A percentile compares a stretch with the other conserved stretches of the same genome.
Conservation (phyloP, 495 filamentous ascomycete genomes). For the Neohortaea acidophila region DNA sequence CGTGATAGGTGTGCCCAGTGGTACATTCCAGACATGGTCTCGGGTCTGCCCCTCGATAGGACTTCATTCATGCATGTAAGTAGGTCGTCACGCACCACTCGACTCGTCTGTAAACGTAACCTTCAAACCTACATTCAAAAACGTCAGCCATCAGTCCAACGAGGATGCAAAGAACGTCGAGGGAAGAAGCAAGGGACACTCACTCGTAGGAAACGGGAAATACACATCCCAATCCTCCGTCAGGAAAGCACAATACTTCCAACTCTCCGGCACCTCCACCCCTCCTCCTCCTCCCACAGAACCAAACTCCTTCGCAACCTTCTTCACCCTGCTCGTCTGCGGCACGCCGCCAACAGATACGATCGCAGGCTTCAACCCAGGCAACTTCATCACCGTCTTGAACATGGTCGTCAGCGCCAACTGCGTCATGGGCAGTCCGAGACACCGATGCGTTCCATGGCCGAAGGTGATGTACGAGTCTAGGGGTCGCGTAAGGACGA, state of each 20-base stretch:
- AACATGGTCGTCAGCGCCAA: conserved; percentile 27
- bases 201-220: conserved; percentile 27
- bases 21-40: too few relatives aligned
- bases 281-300: too few relatives aligned
- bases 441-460: conserved; percentile 22
- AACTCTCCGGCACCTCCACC: conserved; percentile 21
- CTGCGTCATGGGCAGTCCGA: conserved; percentile 23
- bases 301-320: background rate
- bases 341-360: background rate
- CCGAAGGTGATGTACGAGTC: conserved; percentile 26
- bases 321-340: background rate
- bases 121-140: too few relatives aligned
- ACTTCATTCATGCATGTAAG: too few relatives aligned
- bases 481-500: conserved; percentile 19
- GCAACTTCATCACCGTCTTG: conserved; percentile 20
- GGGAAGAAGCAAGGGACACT: conserved; percentile 14
- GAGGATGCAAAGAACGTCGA: too few relatives aligned
- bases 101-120: too few relatives aligned
- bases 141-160: too few relatives aligned
- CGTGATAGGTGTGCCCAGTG: too few relatives aligned
- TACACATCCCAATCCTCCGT: conserved; percentile 25
- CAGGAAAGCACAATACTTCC: too few relatives aligned
- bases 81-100: too few relatives aligned
- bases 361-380: background rate
- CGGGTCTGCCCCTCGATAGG: too few relatives aligned